phyloP scores from a whole-genome alignment of 495 filamentous ascomycete genomes.

The Podospora pseudopauciseta region DNA sequence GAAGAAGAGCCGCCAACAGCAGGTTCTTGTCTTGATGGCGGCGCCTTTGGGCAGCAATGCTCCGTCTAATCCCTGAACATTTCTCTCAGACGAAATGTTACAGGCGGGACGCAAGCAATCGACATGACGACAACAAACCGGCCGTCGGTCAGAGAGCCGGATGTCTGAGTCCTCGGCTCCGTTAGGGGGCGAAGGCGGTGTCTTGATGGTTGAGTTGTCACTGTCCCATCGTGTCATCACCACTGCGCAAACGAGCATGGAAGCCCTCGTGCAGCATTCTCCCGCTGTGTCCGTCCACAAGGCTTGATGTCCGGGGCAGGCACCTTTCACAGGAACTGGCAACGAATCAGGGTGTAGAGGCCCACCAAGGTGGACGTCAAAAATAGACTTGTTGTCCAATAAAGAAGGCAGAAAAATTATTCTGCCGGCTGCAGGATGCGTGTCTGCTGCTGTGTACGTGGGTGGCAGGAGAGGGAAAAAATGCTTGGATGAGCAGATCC shows the following conservation, averaged over 20 bases:
- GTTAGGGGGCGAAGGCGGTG: constrained; percentile 11
- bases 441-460: constrained; percentile 14
- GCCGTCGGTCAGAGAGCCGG: constrained; percentile 20
- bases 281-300: neutral
- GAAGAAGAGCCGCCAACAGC: neutral
- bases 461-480: constrained; percentile 7
- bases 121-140: constrained; percentile 16
- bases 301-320: neutral
- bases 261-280: constrained; percentile 1
- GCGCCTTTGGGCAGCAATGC: constrained; percentile 51
- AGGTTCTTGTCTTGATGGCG: constrained; percentile 7
- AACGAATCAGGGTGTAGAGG: constrained; percentile 13
- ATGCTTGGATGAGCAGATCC: neutral
- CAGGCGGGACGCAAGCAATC: constrained; percentile 9
- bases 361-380: constrained; percentile 6
- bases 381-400: constrained; percentile 23
- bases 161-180: constrained; percentile 8
- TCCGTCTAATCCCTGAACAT: constrained; percentile 35
- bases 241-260: constrained; percentile 19
- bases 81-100: constrained; percentile 15
- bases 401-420: constrained; percentile 13
- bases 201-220: constrained; percentile 18
- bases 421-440: constrained; percentile 18
- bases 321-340: neutral
- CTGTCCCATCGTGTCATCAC: constrained; percentile 12